These are phyloP conservation scores for Cladosporium sp. DNA, from an alignment of 2,329 filamentous ascomycete genomes.

Conservation along the genomic window DNA sequence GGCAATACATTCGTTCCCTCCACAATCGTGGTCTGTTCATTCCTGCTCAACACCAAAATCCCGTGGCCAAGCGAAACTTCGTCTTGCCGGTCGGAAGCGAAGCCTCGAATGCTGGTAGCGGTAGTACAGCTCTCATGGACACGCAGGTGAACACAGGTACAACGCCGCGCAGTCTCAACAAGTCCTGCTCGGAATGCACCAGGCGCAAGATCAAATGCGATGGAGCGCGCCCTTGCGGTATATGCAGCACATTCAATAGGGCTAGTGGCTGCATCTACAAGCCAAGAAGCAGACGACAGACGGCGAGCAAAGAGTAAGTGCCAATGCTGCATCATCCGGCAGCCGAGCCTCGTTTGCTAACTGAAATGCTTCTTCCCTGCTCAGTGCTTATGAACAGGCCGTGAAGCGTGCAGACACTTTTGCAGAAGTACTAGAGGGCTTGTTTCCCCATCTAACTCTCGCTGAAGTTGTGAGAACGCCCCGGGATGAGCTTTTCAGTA, in stretches of 20 bases:
- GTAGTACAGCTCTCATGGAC: too few species aligned
- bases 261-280: not conserved
- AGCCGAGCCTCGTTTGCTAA: not conserved
- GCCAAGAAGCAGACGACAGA: not conserved
- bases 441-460: not conserved
- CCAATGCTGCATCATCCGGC: not conserved
- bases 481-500: not conserved
- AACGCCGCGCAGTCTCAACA: not conserved
- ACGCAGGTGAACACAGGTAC: not conserved
- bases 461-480: not conserved
- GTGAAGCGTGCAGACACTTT: not conserved
- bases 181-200: not conserved
- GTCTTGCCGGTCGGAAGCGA: too few species aligned
- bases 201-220: not conserved
- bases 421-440: not conserved
- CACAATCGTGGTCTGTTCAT: too few species aligned
- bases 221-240: not conserved
- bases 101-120: too few species aligned
- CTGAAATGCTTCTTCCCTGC: not conserved
- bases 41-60: too few species aligned
- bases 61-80: too few species aligned
- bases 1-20: too few species aligned
- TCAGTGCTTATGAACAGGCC: not conserved
- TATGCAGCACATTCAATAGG: not conserved
- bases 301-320: not conserved